Evolutionary conservation across 257 asterid species (phyloP).

Genomic region (Ophiorrhiza pumila): DNA sequence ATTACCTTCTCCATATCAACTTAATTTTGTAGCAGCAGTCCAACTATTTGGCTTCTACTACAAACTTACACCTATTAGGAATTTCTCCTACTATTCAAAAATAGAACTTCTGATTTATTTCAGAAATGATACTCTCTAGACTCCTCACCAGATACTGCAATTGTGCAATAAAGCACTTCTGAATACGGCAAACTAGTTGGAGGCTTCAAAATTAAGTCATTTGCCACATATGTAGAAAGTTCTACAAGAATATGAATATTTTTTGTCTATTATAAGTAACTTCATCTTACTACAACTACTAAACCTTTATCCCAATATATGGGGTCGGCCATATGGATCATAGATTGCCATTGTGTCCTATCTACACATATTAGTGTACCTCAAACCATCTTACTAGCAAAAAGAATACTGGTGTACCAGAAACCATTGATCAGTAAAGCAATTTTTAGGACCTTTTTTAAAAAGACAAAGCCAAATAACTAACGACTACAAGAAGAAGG

Average conservation of each 20-base stretch:
- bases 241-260: neutral
- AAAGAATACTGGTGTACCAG: neutral
- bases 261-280: neutral
- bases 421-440: neutral
- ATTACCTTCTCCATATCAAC: neutral
- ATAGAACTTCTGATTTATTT: neutral
- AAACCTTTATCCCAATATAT: too few relatives aligned
- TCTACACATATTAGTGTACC: too few relatives aligned
- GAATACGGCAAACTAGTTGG: neutral
- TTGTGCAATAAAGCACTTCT: neutral
- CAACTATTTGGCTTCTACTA: neutral
- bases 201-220: neutral
- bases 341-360: too few relatives aligned
- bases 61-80: neutral
- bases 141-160: neutral
- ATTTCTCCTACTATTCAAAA: neutral
- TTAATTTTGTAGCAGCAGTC: neutral
- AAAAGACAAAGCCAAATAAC: constrained; percentile 3
- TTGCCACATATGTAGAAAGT: neutral
- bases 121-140: neutral
- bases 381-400: neutral
- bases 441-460: neutral
- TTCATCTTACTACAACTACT: neutral
- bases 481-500: neutral
- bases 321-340: too few relatives aligned